Evolutionary conservation across 208 protist species (phyloP).

Genomic region (Crithidia acanthocephali): DNA sequence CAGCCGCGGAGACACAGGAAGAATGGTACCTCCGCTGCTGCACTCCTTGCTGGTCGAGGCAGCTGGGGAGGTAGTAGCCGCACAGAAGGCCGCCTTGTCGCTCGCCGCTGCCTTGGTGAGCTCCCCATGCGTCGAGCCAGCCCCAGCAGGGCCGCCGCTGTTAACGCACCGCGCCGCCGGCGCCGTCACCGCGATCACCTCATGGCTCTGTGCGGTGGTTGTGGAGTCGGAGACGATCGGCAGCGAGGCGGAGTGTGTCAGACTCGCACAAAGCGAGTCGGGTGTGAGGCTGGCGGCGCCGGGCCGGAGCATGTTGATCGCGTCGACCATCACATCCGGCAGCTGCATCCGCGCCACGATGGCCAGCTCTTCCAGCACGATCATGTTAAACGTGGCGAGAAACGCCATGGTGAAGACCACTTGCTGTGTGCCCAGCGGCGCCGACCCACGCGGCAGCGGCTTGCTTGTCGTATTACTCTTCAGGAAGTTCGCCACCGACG

Average conservation of each 20-base stretch:
- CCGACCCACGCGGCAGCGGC: neutral
- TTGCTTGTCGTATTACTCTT: neutral
- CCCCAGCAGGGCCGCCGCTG: neutral
- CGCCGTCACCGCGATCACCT: neutral
- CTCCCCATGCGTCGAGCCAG: no score
- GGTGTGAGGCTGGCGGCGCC: neutral
- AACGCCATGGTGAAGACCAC: conserved; percentile 7
- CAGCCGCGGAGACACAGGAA: neutral
- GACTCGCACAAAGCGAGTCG: neutral
- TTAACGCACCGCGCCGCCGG: neutral
- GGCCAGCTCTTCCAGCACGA: neutral
- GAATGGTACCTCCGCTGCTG: neutral
- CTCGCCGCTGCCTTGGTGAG: no score
- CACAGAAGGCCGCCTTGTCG: no score
- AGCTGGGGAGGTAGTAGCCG: neutral
- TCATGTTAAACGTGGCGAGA: conserved; percentile 2
- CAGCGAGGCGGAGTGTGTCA: conserved; percentile 5
- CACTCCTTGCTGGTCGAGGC: neutral
- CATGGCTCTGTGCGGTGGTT: neutral
- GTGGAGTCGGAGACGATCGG: conserved; percentile 1
- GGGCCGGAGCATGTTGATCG: conserved; percentile 7
- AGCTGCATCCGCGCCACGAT: conserved; percentile 2
- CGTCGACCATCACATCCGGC: neutral
- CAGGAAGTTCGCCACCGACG: neutral
- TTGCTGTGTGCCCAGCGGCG: neutral